Evolutionary conservation across 2,329 filamentous ascomycete genomes (phyloP).

Genomic region (Sphaerulina populicola): DNA sequence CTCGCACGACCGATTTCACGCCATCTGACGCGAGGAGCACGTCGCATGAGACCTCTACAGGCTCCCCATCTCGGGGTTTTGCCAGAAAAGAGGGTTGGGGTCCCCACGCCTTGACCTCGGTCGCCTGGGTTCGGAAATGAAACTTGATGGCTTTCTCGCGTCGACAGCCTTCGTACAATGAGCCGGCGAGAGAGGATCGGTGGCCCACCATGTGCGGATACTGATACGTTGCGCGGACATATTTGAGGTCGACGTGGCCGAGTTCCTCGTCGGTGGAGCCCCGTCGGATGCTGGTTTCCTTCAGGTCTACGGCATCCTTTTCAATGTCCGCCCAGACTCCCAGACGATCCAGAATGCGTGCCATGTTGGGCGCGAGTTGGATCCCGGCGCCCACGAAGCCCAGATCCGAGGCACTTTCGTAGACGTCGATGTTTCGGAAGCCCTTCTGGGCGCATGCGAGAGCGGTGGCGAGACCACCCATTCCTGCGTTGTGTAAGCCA

Average conservation of each 20-base stretch:
- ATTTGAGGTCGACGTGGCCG: slow-evolving; percentile 59
- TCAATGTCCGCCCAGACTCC: slow-evolving; percentile 66
- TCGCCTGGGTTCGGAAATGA: slow-evolving; percentile 54
- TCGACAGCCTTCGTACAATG: slow-evolving; percentile 63
- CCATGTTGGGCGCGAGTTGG: slow-evolving; percentile 75
- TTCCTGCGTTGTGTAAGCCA: slow-evolving; percentile 44
- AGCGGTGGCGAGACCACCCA: slow-evolving; percentile 67
- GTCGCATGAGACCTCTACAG: slow-evolving; percentile 46
- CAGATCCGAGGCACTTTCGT: slow-evolving; percentile 62
- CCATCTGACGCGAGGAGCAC: slow-evolving; percentile 42
- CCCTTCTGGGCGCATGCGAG: slow-evolving; percentile 68
- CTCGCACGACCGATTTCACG: slow-evolving; percentile 42
- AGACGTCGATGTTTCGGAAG: slow-evolving; percentile 65
- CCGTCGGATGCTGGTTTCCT: slow-evolving; percentile 64
- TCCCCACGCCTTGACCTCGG: slow-evolving; percentile 51
- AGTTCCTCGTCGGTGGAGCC: slow-evolving; percentile 62
- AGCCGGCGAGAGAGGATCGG: slow-evolving; percentile 60
- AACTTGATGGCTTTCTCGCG: slow-evolving; percentile 57
- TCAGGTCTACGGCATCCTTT: slow-evolving; percentile 61
- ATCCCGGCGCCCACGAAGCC: slow-evolving; percentile 81
- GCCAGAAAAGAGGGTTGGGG: slow-evolving; percentile 54
- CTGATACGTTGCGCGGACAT: slow-evolving; percentile 59
- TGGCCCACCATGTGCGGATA: slow-evolving; percentile 77
- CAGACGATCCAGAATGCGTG: slow-evolving; percentile 62
- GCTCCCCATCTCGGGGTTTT: slow-evolving; percentile 46